Evolutionary conservation across 1,284 basidiomycete species (phyloP), one percentile per base, ranked within the genome.

Genomic region (Leccinum pachyderme): DNA sequence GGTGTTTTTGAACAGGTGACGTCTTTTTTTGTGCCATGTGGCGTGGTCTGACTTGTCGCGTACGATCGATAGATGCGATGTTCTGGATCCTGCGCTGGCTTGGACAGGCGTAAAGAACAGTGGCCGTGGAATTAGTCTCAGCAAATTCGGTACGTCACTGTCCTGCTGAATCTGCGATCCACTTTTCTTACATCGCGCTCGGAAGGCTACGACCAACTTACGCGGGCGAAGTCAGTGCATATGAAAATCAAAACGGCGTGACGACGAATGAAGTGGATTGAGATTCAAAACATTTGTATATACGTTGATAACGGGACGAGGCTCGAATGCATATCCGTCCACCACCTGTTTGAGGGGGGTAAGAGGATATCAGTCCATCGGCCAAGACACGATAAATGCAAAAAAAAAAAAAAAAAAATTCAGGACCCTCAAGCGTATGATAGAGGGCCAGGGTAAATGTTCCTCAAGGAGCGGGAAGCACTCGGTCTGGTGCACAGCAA

Each of bases 51-150:
- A 59, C 44, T 37, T 1, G 22, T 7, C 11, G 12, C 9, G 5
- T 37, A 29, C 32, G 5, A 44, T 35, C 35, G 9, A 47, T 54
- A 84, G 87, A 47, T 93, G 91, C 60, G 95, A 97, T 71, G 88
- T 80, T 66, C 80, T 96, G 39, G 95, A 98, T 68, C 95, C 95
- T 2, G 93, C 93, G 1, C 76, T 98, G 3, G 84, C 92, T 1
- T 98, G 96, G 95, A 91, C 89, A 1, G 95, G 95, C 2, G 89
- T 93, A 54, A 98, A 98, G 77, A 79, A 97, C 68, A 93, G 90
- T 54, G 95, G 96, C 18, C 78, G 93, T 31, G 96, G 96, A 3
- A 77, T 98, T 59, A 94, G 91, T 65, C 74, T 98, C 63, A 93
- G 91, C 68, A 87, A 87, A 66, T 93, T 93, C 59, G 93, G 93